Evolutionary conservation across 2,329 filamentous ascomycete species (phyloP).

Genomic region (Aspergillus terreus): DNA sequence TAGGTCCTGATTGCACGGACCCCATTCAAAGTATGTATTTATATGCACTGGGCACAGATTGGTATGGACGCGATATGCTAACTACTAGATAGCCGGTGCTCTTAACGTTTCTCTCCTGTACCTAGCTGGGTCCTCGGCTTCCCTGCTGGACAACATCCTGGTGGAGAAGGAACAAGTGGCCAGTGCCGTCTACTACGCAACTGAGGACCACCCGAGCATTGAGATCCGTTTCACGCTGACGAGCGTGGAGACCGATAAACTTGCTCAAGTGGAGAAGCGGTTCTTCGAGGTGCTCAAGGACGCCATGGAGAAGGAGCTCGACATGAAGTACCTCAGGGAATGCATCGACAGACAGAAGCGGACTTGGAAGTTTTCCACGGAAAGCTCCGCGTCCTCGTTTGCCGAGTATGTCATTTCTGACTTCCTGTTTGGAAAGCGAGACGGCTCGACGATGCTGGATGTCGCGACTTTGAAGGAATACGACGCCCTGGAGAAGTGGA

Average conservation of each 20-base stretch:
- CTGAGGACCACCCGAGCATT: conserved; percentile 74
- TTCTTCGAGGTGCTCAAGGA: conserved; percentile 81
- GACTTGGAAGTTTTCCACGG: conserved; percentile 77
- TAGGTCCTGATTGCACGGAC: conserved; percentile 79
- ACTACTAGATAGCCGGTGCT: conserved; percentile 54
- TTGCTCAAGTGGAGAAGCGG: conserved; percentile 78
- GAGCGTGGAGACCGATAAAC: conserved; percentile 80
- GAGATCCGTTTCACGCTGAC: conserved; percentile 83
- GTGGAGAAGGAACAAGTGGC: conserved; percentile 92
- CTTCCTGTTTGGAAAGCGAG: conserved; percentile 81
- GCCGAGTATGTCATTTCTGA: conserved; percentile 84
- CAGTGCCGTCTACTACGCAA: conserved; percentile 76
- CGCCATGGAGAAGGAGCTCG: conserved; percentile 70
- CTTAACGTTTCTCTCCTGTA: conserved; percentile 79
- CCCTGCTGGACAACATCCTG: conserved; percentile 83
- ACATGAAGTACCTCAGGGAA: conserved; percentile 86
- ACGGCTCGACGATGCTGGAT: conserved; percentile 70
- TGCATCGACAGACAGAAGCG: conserved; percentile 79
- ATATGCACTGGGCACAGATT: conserved; percentile 4
- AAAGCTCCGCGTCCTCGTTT: conserved; percentile 77
- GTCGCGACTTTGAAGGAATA: conserved; percentile 53
- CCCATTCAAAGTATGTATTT: conserved; percentile 50
- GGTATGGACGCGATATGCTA: neutral
- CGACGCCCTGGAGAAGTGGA: conserved; percentile 73
- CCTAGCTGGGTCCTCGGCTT: conserved; percentile 87